Evolutionary conservation across 306 rosid species (phyloP).

Genomic region (Dicorynia guianensis): DNA sequence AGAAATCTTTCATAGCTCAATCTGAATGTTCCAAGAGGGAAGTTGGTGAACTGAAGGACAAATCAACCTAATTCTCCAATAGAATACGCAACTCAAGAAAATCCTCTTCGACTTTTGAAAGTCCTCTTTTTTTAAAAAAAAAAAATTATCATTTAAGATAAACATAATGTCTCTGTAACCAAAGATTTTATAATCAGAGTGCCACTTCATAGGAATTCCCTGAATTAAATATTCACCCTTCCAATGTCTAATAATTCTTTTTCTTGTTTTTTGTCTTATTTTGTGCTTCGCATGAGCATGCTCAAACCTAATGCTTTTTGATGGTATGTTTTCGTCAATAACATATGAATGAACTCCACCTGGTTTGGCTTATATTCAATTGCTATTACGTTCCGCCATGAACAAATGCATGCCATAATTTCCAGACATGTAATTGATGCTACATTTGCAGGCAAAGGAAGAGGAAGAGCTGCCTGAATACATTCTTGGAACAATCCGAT

Average conservation of each 20-base stretch:
- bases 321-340: conserved; percentile 11
- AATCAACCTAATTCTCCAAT: not conserved
- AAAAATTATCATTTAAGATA: not conserved
- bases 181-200: not conserved
- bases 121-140: not conserved
- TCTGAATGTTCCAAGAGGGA: conserved; percentile 1
- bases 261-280: not conserved
- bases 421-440: conserved; percentile 35
- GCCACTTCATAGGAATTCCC: not conserved
- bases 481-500: conserved; percentile 88
- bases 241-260: not conserved
- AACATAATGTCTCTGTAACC: not conserved
- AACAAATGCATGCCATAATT: not conserved
- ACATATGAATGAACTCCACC: not conserved
- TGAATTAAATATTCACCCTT: not conserved
- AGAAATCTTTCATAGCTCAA: not conserved
- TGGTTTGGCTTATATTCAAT: not conserved
- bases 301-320: not conserved
- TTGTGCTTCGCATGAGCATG: not conserved
- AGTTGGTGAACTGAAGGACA: not conserved
- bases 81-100: conserved; percentile 15
- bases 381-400: conserved; percentile 11
- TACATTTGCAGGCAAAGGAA: conserved; percentile 74
- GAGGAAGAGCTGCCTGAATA: conserved; percentile 83
- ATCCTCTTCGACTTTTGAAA: not conserved